phyloP scores from a whole-genome alignment of 257 asterid genomes.

The Leptodermis oblonga region DNA sequence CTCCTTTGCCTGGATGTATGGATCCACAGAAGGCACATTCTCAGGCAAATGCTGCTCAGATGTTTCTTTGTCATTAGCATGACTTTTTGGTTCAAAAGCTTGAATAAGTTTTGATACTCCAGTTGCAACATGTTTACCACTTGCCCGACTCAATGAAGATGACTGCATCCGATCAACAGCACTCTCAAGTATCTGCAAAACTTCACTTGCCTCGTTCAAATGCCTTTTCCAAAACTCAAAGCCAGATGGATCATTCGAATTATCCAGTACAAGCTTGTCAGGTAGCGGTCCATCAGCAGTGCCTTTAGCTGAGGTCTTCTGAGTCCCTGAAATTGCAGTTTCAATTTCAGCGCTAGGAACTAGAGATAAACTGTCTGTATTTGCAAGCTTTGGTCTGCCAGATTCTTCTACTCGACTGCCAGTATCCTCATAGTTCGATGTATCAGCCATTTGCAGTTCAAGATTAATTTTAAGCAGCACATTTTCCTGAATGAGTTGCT shows the following conservation, averaged over 20 bases:
- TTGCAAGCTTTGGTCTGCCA: constrained; percentile 1
- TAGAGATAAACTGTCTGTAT: constrained; percentile 12
- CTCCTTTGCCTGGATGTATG: constrained; percentile 39
- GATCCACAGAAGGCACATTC: constrained; percentile 38
- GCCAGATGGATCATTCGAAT: constrained; percentile 36
- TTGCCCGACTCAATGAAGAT: constrained; percentile 45
- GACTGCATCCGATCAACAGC: constrained; percentile 57
- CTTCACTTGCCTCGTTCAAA: constrained; percentile 47
- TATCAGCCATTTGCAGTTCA: constrained; percentile 42
- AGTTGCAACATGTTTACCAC: constrained; percentile 43
- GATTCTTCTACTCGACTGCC: constrained; percentile 25
- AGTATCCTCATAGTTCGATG: constrained; percentile 29
- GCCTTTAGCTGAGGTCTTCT: constrained; percentile 28
- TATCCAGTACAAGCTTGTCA: constrained; percentile 18
- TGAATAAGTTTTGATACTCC: constrained; percentile 84
- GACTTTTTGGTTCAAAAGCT: constrained; percentile 67
- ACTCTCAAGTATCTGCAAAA: constrained; percentile 61
- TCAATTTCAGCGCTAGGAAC: constrained; percentile 20
- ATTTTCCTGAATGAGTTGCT: constrained; percentile 54
- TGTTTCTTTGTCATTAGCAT: constrained; percentile 47
- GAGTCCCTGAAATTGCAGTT: constrained; percentile 12
- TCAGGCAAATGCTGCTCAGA: constrained; percentile 38
- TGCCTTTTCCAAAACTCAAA: constrained; percentile 46
- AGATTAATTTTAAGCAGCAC: constrained; percentile 44
- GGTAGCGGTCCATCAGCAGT: neutral